Evolutionary conservation across 2,329 filamentous ascomycete species (phyloP).

Genomic region (Epichloe bromicola): DNA sequence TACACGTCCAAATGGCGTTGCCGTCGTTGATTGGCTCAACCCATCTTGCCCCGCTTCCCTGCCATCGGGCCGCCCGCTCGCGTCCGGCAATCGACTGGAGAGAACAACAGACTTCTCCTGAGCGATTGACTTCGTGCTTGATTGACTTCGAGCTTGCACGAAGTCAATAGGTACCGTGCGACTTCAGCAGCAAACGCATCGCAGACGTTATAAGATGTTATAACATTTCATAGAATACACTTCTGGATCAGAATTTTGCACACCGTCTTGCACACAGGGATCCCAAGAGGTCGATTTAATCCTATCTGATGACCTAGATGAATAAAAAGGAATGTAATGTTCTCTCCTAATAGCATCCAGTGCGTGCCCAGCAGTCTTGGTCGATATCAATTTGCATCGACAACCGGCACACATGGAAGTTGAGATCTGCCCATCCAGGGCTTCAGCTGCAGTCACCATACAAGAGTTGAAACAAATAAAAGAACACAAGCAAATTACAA

Average conservation of each 20-base stretch:
- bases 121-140: too few species aligned
- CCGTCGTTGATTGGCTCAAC: background rate
- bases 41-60: background rate
- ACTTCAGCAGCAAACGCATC: background rate
- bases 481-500: background rate
- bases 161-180: background rate
- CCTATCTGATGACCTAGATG: constrained; percentile 8
- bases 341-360: background rate
- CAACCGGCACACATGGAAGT: background rate
- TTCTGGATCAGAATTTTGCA: background rate
- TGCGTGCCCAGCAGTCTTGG: background rate
- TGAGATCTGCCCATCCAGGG: background rate
- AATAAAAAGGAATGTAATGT: background rate
- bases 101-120: background rate
- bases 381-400: background rate
- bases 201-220: background rate
- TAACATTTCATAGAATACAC: background rate
- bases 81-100: background rate
- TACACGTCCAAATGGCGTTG: background rate
- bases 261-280: background rate
- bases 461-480: background rate
- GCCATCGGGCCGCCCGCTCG: constrained; percentile 1
- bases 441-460: background rate
- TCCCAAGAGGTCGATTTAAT: constrained; percentile 2
- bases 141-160: too few species aligned